phyloP scores from a whole-genome alignment of 305 asterid genomes.

The Solanum chacoense region DNA sequence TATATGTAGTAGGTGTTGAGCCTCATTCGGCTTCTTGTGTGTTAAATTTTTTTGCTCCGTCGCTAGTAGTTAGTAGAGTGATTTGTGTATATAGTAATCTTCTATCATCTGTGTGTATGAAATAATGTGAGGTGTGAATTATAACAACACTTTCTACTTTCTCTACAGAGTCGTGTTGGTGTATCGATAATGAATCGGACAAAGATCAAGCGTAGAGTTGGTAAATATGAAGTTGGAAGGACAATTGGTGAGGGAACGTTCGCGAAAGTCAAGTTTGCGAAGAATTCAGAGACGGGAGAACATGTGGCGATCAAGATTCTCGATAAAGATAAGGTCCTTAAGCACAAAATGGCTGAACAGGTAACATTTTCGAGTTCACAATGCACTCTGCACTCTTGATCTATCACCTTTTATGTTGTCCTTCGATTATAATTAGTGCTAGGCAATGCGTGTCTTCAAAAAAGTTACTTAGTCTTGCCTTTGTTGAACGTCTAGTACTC shows the following conservation, averaged over 20 bases:
- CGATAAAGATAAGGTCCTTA: conserved; percentile 84
- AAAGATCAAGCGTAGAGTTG: conserved; percentile 64
- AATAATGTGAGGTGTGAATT: neutral
- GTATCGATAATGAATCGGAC: conserved; percentile 41
- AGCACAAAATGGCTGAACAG: conserved; percentile 91
- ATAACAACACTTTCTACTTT: neutral
- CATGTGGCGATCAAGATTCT: conserved; percentile 81
- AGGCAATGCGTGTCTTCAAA: neutral
- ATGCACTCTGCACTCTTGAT: neutral
- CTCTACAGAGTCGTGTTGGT: neutral
- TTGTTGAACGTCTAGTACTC: neutral
- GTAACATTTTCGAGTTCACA: conserved; percentile 11
- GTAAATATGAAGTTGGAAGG: conserved; percentile 88
- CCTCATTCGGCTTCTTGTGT: neutral
- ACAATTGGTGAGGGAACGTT: conserved; percentile 93
- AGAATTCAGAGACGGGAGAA: conserved; percentile 62
- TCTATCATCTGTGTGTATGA: neutral
- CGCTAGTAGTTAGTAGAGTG: neutral
- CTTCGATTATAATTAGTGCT: neutral
- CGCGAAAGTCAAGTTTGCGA: conserved; percentile 85
- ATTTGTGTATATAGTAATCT: neutral
- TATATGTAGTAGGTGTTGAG: neutral
- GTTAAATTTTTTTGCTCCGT: neutral
- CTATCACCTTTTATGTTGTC: neutral
- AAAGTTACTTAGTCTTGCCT: neutral